Evolutionary conservation across 2,329 filamentous ascomycete species (phyloP).

Genomic region (Ophiognomonia clavigignenti-juglandacearum): DNA sequence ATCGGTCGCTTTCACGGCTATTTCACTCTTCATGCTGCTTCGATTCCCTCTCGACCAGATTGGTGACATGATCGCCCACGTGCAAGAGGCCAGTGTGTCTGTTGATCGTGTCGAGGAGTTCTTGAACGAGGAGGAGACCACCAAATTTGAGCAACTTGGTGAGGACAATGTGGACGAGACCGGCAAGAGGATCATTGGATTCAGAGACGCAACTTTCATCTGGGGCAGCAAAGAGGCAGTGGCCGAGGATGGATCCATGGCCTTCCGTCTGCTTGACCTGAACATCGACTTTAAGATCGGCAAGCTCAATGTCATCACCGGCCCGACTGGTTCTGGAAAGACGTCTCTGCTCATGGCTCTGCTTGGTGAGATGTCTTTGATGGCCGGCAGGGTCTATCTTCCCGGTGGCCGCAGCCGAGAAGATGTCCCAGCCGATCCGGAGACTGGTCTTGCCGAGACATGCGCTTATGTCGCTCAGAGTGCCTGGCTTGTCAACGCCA

Average conservation of each 20-base stretch:
- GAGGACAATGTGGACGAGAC: conserved; percentile 63
- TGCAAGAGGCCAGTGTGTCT: conserved; percentile 95
- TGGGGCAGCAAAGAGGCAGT: conserved; percentile 73
- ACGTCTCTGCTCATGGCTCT: conserved; percentile 94
- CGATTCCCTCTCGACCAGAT: conserved; percentile 91
- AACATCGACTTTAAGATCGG: conserved; percentile 79
- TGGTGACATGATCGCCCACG: conserved; percentile 97
- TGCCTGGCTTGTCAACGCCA: conserved; percentile 94
- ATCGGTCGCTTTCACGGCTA: conserved; percentile 90
- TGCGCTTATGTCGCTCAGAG: conserved; percentile 96
- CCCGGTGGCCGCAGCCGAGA: conserved; percentile 83
- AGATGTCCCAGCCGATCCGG: conserved; percentile 74
- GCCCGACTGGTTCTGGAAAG: conserved; percentile 91
- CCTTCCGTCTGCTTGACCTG: conserved; percentile 79
- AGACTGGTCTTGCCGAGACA: conserved; percentile 83
- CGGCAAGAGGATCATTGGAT: conserved; percentile 73
- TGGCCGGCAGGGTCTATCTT: conserved; percentile 76
- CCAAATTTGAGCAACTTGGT: conserved; percentile 84
- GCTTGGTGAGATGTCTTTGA: conserved; percentile 88
- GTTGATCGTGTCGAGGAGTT: conserved; percentile 96
- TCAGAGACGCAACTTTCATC: conserved; percentile 78
- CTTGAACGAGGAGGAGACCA: conserved; percentile 86
- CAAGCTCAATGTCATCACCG: conserved; percentile 86
- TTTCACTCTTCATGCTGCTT: conserved; percentile 92
- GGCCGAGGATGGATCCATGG: conserved; percentile 61